phyloP scores from a whole-genome alignment of 257 asterid species.

The Penstemon eatonii region DNA sequence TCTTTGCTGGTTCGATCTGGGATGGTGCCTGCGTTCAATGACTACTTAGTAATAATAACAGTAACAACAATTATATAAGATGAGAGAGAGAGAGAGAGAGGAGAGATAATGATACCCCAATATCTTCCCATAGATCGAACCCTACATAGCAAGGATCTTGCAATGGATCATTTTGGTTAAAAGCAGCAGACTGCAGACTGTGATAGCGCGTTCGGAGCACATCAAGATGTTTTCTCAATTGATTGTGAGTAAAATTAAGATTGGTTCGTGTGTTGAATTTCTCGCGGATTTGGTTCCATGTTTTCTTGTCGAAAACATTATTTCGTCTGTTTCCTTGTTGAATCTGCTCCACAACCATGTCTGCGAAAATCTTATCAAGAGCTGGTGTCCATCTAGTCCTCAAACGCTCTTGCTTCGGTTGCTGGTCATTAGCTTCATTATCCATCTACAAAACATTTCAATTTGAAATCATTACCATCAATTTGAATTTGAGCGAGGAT shows the following conservation, averaged over 20 bases:
- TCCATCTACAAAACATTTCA: slow-evolving; percentile 53
- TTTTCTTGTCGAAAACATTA: slow-evolving; percentile 88
- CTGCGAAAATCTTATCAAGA: slow-evolving; percentile 81
- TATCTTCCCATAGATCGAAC: slow-evolving; percentile 93
- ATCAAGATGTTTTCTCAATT: slow-evolving; percentile 86
- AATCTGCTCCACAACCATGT: slow-evolving; percentile 82
- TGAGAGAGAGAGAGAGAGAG: slow-evolving; percentile 19
- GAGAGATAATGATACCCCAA: slow-evolving; percentile 50
- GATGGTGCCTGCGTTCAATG: slow-evolving; percentile 53
- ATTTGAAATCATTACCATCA: slow-evolving; percentile 3
- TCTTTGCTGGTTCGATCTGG: slow-evolving; percentile 68
- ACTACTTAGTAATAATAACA: no score
- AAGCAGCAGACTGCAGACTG: slow-evolving; percentile 56
- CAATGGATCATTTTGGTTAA: slow-evolving; percentile 52
- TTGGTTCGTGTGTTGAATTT: slow-evolving; percentile 69
- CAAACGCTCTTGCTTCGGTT: slow-evolving; percentile 81
- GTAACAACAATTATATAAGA: no score
- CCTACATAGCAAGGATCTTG: slow-evolving; percentile 65
- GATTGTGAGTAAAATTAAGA: slow-evolving; percentile 84
- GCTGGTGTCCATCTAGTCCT: slow-evolving; percentile 92
- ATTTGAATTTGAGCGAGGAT: no score
- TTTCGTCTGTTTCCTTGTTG: slow-evolving; percentile 75
- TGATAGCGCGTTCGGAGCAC: slow-evolving; percentile 83
- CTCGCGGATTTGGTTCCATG: slow-evolving; percentile 84
- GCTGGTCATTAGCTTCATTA: slow-evolving; percentile 58